Evolutionary conservation across 495 filamentous ascomycete genomes (phyloP), one percentile per base, ranked within the genome.

Genomic region (Aspergillus carlsbadensis): DNA sequence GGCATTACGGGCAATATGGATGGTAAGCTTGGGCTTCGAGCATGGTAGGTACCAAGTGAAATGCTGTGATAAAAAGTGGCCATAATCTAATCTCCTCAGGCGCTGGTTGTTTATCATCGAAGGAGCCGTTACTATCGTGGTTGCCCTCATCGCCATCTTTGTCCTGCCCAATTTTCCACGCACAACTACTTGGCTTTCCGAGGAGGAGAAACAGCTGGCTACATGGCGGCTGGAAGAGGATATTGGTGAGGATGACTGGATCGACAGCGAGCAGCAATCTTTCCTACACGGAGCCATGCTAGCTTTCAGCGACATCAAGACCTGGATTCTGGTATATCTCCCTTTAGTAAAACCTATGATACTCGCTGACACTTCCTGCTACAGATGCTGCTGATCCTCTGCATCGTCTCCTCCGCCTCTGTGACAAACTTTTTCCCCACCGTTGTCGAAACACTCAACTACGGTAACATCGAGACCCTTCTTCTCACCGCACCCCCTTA

Each of bases 401-500:
- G 86, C 63, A 87, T 91, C 67, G 84, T 90, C 13, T 81, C 85
- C 24, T 82, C 84, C 24, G 85, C 83, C 46, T 86, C 87, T 2
- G 85, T 91, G 8, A 91, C 88, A n/a, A 92, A 94, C 69, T 94
- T 94, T 80, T 93, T 95, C 74, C 90, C 44, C 29, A 52, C 48
- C 0, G 20, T 41, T 20, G 22, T 18, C 6, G 3, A 52, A n/a
- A 29, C 48, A 10, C 36, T 41, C 13, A 21, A 21, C 33, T 50
- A 50, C 33, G 47, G 34, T 17, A 50, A 18, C 6, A 50, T 21
- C 17, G 20, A 36, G 13, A 50, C 47, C 1, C 47, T 50, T 18
- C 47, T 50, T 8, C 47, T 50, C 20, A 50, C 47, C 5, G 47
- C 47, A 3, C 47, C 47, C 1, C 47, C 47, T 18, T 50, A 21